A percentile compares a stretch with the other conserved stretches of the same genome.
These are phyloP conservation scores for Chaetothyriales sp. DNA, from an alignment of 2,329 filamentous ascomycete species.

Conservation along the genomic window DNA sequence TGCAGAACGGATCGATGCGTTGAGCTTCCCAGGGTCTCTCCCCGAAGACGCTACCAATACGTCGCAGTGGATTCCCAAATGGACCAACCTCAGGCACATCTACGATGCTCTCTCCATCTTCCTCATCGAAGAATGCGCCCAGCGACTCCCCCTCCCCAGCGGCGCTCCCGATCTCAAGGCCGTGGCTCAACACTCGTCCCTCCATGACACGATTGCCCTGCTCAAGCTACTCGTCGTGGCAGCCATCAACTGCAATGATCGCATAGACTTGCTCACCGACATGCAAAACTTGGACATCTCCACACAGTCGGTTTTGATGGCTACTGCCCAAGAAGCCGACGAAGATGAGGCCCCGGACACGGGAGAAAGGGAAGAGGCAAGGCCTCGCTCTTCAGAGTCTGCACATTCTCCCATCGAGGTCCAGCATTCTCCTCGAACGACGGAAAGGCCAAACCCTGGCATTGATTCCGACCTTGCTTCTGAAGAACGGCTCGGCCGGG, in stretches of 20 bases:
- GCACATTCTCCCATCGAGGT: neutral
- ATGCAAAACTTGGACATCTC: constrained; percentile 31
- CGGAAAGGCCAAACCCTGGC: neutral
- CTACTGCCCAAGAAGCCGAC: constrained; percentile 34
- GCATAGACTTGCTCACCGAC: constrained; percentile 40
- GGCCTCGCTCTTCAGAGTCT: neutral
- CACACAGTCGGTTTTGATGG: constrained; percentile 33
- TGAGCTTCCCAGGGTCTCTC: constrained; percentile 35
- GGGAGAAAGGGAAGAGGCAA: constrained; percentile 15
- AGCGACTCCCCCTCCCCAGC: constrained; percentile 28
- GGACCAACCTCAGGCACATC: constrained; percentile 36
- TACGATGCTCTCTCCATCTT: constrained; percentile 34
- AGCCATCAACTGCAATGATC: constrained; percentile 47
- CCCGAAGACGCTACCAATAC: constrained; percentile 30
- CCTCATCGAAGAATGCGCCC: constrained; percentile 32
- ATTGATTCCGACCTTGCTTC: constrained; percentile 34
- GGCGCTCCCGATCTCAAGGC: constrained; percentile 34
- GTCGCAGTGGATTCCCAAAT: constrained; percentile 35
- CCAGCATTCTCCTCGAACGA: neutral
- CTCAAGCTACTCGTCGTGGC: constrained; percentile 50
- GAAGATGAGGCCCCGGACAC: constrained; percentile 21
- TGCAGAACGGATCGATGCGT: constrained; percentile 34
- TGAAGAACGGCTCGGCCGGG: constrained; percentile 35
- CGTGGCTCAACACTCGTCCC: constrained; percentile 31
- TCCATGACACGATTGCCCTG: constrained; percentile 38